Evolutionary conservation across 2,329 filamentous ascomycete species (phyloP).

Genomic region (Calonectria crousiana): DNA sequence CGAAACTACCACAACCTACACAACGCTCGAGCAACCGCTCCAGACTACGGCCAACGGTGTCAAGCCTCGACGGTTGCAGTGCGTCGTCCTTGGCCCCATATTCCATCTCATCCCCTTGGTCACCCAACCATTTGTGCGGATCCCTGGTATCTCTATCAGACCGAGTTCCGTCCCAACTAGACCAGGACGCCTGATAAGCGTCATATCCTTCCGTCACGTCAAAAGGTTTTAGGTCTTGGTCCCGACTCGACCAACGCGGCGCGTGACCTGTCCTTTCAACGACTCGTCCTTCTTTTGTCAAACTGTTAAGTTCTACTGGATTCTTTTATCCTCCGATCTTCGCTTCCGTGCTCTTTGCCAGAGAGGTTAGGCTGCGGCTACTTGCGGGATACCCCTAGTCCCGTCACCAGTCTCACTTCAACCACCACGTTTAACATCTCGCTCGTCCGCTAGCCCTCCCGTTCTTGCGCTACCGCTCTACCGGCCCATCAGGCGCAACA

Average conservation of each 20-base stretch:
- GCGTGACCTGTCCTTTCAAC: constrained; percentile 17
- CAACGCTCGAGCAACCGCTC: neutral
- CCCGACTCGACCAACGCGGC: constrained; percentile 11
- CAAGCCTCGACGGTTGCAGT: constrained; percentile 13
- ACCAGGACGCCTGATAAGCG: constrained; percentile 41
- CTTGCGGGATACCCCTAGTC: neutral
- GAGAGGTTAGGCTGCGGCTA: neutral
- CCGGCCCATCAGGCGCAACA: neutral
- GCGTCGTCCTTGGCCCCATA: constrained; percentile 15
- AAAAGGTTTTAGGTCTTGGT: constrained; percentile 19
- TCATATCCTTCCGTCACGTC: constrained; percentile 33
- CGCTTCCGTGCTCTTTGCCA: neutral
- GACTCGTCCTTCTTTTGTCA: neutral
- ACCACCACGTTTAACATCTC: neutral
- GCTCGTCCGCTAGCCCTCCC: neutral
- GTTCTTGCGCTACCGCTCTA: neutral
- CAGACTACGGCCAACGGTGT: constrained; percentile 1
- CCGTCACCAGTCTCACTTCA: neutral
- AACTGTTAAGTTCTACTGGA: neutral
- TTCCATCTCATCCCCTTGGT: constrained; percentile 15
- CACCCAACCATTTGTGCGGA: constrained; percentile 12
- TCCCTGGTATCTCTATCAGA: constrained; percentile 16
- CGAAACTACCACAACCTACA: neutral
- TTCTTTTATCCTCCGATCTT: neutral
- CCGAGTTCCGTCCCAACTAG: constrained; percentile 20